Percentiles rank a stretch among this genome's conserved stretches.
phyloP scores from a whole-genome alignment of 2,329 filamentous ascomycete genomes.

The Clonostachys chloroleuca region DNA sequence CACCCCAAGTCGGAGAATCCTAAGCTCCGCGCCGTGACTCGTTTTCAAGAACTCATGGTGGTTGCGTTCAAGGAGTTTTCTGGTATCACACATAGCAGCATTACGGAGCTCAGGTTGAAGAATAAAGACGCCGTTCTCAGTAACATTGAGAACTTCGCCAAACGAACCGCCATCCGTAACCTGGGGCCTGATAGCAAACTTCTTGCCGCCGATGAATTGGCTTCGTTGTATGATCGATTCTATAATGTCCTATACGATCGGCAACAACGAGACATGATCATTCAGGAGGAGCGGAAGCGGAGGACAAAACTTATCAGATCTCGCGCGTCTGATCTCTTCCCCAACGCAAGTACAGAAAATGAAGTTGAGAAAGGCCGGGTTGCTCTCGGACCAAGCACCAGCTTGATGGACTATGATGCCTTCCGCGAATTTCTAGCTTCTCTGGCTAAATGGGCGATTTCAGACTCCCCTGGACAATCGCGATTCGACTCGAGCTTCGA shows the following conservation, averaged over 20 bases:
- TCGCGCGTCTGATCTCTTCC: constrained; percentile 29
- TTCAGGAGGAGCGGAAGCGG: constrained; percentile 71
- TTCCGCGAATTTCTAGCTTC: constrained; percentile 91
- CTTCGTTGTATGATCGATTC: constrained; percentile 89
- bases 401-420: constrained; percentile 94
- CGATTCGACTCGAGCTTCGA: constrained; percentile 40
- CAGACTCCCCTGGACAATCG: constrained; percentile 70
- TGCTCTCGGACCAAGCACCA: constrained; percentile 83
- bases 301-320: constrained; percentile 54
- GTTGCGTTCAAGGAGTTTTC: constrained; percentile 98
- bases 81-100: constrained; percentile 87
- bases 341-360: constrained; percentile 26
- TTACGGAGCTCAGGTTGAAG: constrained; percentile 82
- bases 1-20: constrained; percentile 94
- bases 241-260: constrained; percentile 89
- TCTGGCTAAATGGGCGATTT: constrained; percentile 88
- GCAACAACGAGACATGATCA: constrained; percentile 73
- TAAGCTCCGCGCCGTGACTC: constrained; percentile 87
- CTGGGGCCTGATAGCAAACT: constrained; percentile 94
- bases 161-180: constrained; percentile 93
- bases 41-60: constrained; percentile 98
- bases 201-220: constrained; percentile 78
- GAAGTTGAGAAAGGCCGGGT: constrained; percentile 80
- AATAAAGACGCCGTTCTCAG: constrained; percentile 93
- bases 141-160: constrained; percentile 96